Evolutionary conservation across 257 asterid species (phyloP), one percentile per base, ranked within the genome.

Genomic region (Jacaranda copaia): DNA sequence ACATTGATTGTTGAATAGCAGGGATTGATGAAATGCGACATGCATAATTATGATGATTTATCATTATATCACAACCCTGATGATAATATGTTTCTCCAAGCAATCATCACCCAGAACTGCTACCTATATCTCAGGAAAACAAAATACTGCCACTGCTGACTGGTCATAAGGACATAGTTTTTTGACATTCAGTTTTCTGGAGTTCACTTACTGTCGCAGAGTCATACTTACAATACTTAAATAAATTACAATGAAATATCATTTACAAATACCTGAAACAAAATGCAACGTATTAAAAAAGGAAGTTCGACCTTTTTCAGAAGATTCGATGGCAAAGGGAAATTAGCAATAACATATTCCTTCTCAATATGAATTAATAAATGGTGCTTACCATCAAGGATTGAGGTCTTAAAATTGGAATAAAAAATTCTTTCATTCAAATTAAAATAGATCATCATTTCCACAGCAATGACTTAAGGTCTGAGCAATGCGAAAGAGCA

Each of bases 381-480:
- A 60, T 15, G 12, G 39, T 35, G 57, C 13, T 73, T 3, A 14
- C 63, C 36, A 49, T 35, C 38, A 40, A 19, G 46, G 20, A 60
- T 10, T 46, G 39, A 45, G 43, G 48, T 52, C 49, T 9, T 70
- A 5, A 8, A 52, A 45, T 70, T 70, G 57, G 53, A 15, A 51
- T 16, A 39, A 63, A 10, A 60, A 15, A 20, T 19, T 39, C 39
- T 43, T 63, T 65, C 18, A 57, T n/a, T 66, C 39, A 75, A 43
- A 75, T 63, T 36, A 20, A 53, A 76, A 66, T 45, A 16, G 46
- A 79, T 42, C 63, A 73, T 78, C 74, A 49, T 55, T 68, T 78
- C 39, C 25, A 69, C 82, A 60, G 42, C 73, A 66, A 55, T 46
- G 62, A 70, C 66, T 74, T 70, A 57, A 58, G 36, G 45, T 14